These are phyloP conservation scores for Hyaloperonospora brassicae DNA, from an alignment of 352 stramenopile species.

Conservation along the genomic window DNA sequence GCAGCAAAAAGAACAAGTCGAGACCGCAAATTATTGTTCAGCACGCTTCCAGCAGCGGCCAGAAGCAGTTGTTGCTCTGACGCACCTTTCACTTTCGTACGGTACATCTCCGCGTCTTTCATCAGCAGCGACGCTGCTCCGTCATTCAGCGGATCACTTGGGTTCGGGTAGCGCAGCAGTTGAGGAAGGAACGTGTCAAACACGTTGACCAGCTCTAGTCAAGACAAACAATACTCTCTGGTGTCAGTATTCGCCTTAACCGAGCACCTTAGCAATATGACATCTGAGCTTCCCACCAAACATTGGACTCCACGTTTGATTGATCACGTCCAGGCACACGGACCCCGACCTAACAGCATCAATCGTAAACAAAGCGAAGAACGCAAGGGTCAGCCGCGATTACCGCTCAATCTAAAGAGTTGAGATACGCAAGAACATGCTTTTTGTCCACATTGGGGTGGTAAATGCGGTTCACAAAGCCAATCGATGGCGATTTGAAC, in stretches of 20 bases:
- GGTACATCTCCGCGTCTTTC: constrained; percentile 83
- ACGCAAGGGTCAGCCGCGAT: not conserved
- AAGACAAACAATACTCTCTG: constrained; percentile 4
- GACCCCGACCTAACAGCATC: constrained; percentile 65
- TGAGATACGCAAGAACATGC: constrained; percentile 24
- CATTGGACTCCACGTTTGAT: constrained; percentile 92
- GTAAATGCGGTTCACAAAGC: constrained; percentile 90
- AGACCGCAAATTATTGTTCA: constrained; percentile 1
- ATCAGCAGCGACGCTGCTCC: constrained; percentile 85
- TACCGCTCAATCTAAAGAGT: no score
- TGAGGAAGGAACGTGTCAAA: constrained; percentile 92
- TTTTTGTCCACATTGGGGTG: constrained; percentile 92
- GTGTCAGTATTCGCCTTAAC: constrained; percentile 3
- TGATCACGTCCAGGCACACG: constrained; percentile 91
- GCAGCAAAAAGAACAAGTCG: not conserved
- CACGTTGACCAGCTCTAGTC: constrained; percentile 86
- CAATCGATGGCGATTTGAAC: constrained; percentile 91
- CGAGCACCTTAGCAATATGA: not conserved
- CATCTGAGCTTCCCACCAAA: constrained; percentile 50
- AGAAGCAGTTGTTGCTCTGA: not conserved
- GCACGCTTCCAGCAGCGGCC: not conserved
- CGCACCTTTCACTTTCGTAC: constrained; percentile 81
- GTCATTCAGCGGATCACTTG: constrained; percentile 87
- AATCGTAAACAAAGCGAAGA: constrained; percentile 2
- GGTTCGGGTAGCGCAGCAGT: constrained; percentile 89